Conservation (phyloP, 805 yeast species). For the Millerozyma miso region DNA sequence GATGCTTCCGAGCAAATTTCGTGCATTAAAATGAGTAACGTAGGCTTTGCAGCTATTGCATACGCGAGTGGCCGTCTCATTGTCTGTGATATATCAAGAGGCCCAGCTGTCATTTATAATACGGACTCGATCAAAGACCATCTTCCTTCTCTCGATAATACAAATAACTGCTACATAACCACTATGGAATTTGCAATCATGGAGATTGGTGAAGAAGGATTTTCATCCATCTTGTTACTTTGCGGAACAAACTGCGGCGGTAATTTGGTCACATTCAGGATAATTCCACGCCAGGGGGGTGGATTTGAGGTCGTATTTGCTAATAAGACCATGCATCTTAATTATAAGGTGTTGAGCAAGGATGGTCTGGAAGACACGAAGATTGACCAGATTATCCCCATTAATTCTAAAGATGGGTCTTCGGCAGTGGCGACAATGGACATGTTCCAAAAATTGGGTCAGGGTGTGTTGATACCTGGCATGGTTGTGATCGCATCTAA, state of each 20-base stretch:
- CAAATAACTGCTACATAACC: constrained; percentile 40
- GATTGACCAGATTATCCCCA: constrained; percentile 53
- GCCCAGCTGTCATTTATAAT: constrained; percentile 62
- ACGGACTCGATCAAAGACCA: constrained; percentile 24
- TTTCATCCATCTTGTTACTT: constrained; percentile 64
- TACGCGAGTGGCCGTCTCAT: constrained; percentile 71
- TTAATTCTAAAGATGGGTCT: constrained; percentile 55
- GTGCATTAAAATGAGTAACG: constrained; percentile 60
- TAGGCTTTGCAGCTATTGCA: constrained; percentile 83
- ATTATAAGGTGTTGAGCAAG: constrained; percentile 24
- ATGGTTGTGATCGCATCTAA: constrained; percentile 51
- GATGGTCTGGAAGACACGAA: constrained; percentile 48
- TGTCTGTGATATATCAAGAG: constrained; percentile 69
- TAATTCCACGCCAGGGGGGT: constrained; percentile 54
- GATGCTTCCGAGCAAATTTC: constrained; percentile 47
- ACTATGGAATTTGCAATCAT: constrained; percentile 70
- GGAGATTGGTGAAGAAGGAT: constrained; percentile 61
- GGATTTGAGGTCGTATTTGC: constrained; percentile 60
- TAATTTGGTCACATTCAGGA: constrained; percentile 55
- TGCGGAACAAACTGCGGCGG: constrained; percentile 79
- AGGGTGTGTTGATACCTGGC: constrained; percentile 62
- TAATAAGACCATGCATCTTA: constrained; percentile 36
- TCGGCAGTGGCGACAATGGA: constrained; percentile 62
- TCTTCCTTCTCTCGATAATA: constrained; percentile 27
- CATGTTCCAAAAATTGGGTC: constrained; percentile 52